Evolutionary conservation across 306 rosid species (phyloP).

Genomic region (Macrotyloma uniflorum): DNA sequence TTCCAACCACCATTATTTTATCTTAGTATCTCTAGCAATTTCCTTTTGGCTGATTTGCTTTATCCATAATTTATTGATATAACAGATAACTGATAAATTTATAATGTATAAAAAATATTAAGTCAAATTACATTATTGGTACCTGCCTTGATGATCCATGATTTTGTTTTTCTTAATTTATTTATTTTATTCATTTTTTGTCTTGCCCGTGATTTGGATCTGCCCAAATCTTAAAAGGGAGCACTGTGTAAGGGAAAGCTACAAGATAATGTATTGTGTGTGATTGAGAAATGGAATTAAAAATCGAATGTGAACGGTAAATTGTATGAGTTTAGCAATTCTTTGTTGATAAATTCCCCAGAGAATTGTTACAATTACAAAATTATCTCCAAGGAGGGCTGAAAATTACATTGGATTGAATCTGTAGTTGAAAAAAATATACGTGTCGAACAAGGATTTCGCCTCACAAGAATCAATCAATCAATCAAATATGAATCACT

Average conservation of each 20-base stretch:
- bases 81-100: background rate
- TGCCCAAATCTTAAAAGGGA: background rate
- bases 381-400: constrained; percentile 44
- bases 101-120: background rate
- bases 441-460: constrained; percentile 39
- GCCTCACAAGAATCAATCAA: constrained; percentile 44
- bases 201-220: background rate
- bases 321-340: constrained; percentile 9
- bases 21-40: background rate
- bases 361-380: constrained; percentile 41
- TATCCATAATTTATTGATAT: background rate
- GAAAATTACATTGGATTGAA: constrained; percentile 61
- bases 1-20: background rate
- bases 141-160: too few relatives aligned
- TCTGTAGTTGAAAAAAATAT: constrained; percentile 36
- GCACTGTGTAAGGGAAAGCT: background rate
- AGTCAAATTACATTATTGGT: too few relatives aligned
- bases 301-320: background rate
- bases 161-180: too few relatives aligned
- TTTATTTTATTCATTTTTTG: too few relatives aligned
- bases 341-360: constrained; percentile 42
- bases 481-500: constrained; percentile 52
- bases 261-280: background rate
- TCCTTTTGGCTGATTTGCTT: background rate
- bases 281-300: background rate